Conservation (phyloP, 257 asterid genomes). For the Leonotis leonurus region DNA sequence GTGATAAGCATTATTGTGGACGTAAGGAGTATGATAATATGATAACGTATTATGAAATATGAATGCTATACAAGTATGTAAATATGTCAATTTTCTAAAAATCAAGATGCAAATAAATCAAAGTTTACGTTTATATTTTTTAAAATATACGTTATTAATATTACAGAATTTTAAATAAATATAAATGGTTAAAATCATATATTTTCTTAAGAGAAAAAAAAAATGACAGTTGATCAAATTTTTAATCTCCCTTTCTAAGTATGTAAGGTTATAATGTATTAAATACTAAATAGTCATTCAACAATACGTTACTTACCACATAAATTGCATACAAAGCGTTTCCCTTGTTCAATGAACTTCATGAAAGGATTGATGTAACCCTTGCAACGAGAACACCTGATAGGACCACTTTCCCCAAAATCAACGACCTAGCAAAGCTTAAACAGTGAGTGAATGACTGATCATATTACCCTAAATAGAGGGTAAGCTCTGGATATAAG, state of each 20-base stretch:
- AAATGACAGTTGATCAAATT: background rate
- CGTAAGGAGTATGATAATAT: no score
- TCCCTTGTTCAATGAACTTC: conserved; percentile 94
- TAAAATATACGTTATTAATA: no score
- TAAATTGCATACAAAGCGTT: conserved; percentile 77
- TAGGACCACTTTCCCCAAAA: conserved; percentile 95
- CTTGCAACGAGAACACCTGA: conserved; percentile 97
- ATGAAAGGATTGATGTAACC: conserved; percentile 92
- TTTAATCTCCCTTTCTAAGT: background rate
- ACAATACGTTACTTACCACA: conserved; percentile 60
- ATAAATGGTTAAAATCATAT: no score
- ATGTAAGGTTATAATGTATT: background rate
- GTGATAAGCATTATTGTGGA: no score
- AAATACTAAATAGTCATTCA: background rate
- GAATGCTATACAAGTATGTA: no score
- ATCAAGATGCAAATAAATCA: no score
- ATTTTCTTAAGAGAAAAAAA: no score
- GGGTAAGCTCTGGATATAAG: conserved; percentile 1
- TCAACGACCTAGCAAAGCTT: conserved; percentile 64
- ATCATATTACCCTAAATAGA: background rate
- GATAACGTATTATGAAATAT: no score
- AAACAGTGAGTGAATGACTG: background rate
- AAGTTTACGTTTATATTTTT: no score
- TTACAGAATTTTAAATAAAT: no score
- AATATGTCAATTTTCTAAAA: no score